Evolutionary conservation across 768 basidiomycete genomes (phyloP).

Genomic region (Asterophora lycoperdoides): DNA sequence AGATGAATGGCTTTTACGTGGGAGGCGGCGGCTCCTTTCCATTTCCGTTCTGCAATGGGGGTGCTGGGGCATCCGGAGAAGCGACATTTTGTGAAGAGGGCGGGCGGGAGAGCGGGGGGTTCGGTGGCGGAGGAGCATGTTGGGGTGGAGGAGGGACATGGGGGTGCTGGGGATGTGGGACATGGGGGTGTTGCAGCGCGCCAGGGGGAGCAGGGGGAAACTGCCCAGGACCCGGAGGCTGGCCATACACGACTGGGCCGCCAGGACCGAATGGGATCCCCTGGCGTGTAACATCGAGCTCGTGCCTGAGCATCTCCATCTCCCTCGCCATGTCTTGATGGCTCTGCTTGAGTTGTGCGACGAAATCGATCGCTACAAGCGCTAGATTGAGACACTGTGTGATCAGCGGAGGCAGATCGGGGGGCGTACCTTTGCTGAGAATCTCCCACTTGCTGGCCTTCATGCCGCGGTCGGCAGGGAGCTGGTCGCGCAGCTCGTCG

Average conservation of each 20-base stretch:
- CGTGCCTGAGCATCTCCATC: conserved; percentile 73
- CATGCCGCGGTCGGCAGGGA: conserved; percentile 90
- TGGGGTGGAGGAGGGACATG: conserved; percentile 32
- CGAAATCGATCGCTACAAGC: conserved; percentile 81
- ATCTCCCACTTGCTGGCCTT: conserved; percentile 99
- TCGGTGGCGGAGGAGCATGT: conserved; percentile 28
- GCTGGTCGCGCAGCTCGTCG: conserved; percentile 89
- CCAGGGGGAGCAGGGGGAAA: conserved; percentile 44
- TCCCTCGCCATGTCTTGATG: conserved; percentile 78
- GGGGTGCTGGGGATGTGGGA: conserved; percentile 33
- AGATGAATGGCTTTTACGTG: conserved; percentile 13
- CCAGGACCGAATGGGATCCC: conserved; percentile 52
- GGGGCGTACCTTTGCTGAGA: conserved; percentile 80
- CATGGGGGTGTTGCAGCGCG: conserved; percentile 37
- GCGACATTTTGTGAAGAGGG: conserved; percentile 60
- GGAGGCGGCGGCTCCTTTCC: conserved; percentile 42
- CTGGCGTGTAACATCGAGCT: conserved; percentile 61
- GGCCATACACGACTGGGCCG: conserved; percentile 47
- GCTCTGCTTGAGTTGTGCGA: conserved; percentile 68
- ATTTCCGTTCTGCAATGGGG: conserved; percentile 39
- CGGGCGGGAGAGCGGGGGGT: conserved; percentile 46
- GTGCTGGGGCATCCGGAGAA: conserved; percentile 33
- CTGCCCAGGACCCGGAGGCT: conserved; percentile 39
- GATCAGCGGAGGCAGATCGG: conserved; percentile 7
- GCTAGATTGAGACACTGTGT: conserved; percentile 5